A percentile compares a stretch with the other conserved stretches of the same genome.
Conservation (phyloP, 2,329 filamentous ascomycete species). For the Plenodomus tracheiphilus region DNA sequence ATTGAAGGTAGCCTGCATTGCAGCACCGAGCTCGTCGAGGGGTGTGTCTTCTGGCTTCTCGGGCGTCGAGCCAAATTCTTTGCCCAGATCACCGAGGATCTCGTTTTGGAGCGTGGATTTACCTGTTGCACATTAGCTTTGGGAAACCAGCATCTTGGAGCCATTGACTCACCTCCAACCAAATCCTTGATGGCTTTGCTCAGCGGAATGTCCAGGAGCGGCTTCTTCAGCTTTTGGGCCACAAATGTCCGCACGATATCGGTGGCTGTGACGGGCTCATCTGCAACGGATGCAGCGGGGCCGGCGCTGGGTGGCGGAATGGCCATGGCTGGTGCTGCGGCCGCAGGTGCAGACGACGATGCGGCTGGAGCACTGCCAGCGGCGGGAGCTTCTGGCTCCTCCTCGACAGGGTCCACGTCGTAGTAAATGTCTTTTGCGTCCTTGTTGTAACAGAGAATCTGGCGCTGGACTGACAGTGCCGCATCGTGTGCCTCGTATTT, state of each 20-base stretch:
- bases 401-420: conserved; percentile 92
- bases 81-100: conserved; percentile 94
- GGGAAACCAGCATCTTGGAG: not conserved
- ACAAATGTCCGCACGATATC: conserved; percentile 89
- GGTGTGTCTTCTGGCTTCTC: conserved; percentile 98
- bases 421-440: conserved; percentile 99
- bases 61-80: conserved; percentile 96
- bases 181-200: conserved; percentile 98
- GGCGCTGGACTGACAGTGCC: conserved; percentile 91
- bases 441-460: conserved; percentile 99
- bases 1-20: conserved; percentile 99
- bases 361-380: conserved; percentile 50
- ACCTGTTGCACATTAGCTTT: conserved; percentile 59
- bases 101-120: conserved; percentile 99
- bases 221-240: conserved; percentile 97
- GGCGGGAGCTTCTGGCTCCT: conserved; percentile 62
- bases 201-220: conserved; percentile 81
- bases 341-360: conserved; percentile 52
- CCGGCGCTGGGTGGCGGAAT: conserved; percentile 70
- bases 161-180: conserved; percentile 76
- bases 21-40: conserved; percentile 88
- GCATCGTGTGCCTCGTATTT: conserved; percentile 99
- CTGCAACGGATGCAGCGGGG: conserved; percentile 82
- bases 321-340: conserved; percentile 56
- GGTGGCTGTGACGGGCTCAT: conserved; percentile 83